Percentiles rank a stretch among this genome's conserved stretches.
phyloP scores from a whole-genome alignment of 106 monocot genomes.

The Dendrobium nobile region DNA sequence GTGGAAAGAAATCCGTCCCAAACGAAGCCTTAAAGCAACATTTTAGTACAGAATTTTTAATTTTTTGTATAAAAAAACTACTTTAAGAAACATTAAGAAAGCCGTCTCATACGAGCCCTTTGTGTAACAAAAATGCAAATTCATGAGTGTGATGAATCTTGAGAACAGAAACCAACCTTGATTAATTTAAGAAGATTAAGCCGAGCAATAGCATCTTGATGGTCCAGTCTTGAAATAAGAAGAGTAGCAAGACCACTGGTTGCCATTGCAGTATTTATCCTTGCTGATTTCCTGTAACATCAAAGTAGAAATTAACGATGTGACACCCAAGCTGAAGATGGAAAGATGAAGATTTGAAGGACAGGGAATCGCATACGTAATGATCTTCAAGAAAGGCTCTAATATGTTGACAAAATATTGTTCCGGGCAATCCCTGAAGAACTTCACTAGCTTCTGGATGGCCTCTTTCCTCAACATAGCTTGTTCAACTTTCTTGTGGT shows the following conservation, averaged over 20 bases:
- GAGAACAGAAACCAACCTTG: slow-evolving; percentile 45
- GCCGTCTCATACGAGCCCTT: no score
- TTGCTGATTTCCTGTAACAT: slow-evolving; percentile 80
- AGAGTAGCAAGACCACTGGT: slow-evolving; percentile 82
- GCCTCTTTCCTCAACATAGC: slow-evolving; percentile 92
- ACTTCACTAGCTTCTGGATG: slow-evolving; percentile 81
- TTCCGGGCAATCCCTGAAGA: slow-evolving; percentile 84
- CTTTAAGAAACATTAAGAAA: no score
- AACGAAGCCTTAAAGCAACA: no score
- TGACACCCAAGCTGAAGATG: not conserved
- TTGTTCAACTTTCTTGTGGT: slow-evolving; percentile 85
- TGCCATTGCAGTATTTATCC: slow-evolving; percentile 95
- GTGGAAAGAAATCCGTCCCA: no score
- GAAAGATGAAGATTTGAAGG: not conserved
- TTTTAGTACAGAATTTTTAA: no score
- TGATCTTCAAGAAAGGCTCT: slow-evolving; percentile 97
- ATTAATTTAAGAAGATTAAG: slow-evolving; percentile 94
- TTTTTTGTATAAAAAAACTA: no score
- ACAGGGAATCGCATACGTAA: slow-evolving; percentile 45
- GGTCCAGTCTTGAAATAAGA: slow-evolving; percentile 84
- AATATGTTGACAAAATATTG: slow-evolving; percentile 95
- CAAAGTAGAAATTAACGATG: not conserved
- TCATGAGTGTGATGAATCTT: not conserved
- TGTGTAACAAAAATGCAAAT: not conserved
- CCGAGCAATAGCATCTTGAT: slow-evolving; percentile 94